phyloP scores from a whole-genome alignment of 139 green algal species.

The Tetratostichococcus sp. region DNA sequence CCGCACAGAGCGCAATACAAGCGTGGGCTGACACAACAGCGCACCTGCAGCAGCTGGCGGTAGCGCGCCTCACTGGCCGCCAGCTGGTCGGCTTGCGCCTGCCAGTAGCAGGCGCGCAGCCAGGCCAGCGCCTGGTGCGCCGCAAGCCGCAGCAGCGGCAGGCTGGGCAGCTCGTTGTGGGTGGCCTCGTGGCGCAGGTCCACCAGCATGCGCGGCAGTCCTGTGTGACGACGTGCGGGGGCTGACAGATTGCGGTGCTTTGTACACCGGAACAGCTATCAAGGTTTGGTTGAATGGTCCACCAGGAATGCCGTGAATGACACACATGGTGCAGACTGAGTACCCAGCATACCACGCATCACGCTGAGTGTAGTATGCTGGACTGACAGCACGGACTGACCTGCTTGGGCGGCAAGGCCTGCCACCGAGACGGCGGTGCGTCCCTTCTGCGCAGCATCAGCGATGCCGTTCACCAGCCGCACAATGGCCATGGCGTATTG shows the following conservation, averaged over 20 bases:
- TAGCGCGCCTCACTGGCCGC: constrained; percentile 7
- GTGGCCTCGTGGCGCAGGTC: constrained; percentile 75
- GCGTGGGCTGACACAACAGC: too few species aligned
- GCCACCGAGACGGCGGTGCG: constrained; percentile 61
- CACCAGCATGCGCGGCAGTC: constrained; percentile 70
- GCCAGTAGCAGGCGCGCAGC: constrained; percentile 69
- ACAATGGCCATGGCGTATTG: constrained; percentile 53
- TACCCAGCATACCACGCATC: neutral
- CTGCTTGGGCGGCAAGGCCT: constrained; percentile 40
- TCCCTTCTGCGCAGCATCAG: constrained; percentile 70
- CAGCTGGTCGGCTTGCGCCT: constrained; percentile 42
- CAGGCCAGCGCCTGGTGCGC: constrained; percentile 56
- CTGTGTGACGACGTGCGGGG: constrained; percentile 30
- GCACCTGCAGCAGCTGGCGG: constrained; percentile 25
- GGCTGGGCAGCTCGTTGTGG: constrained; percentile 75
- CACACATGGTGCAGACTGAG: neutral
- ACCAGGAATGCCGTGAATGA: neutral
- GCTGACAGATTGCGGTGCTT: too few species aligned
- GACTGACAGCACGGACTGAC: too few species aligned
- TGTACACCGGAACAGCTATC: too few species aligned
- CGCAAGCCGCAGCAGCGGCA: constrained; percentile 58
- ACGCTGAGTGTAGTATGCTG: neutral
- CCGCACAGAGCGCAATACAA: too few species aligned
- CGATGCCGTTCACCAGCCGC: constrained; percentile 78
- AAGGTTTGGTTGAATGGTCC: too few species aligned